phyloP scores from a whole-genome alignment of 129 eudicot species.

The Ambrosia artemisiifolia region DNA sequence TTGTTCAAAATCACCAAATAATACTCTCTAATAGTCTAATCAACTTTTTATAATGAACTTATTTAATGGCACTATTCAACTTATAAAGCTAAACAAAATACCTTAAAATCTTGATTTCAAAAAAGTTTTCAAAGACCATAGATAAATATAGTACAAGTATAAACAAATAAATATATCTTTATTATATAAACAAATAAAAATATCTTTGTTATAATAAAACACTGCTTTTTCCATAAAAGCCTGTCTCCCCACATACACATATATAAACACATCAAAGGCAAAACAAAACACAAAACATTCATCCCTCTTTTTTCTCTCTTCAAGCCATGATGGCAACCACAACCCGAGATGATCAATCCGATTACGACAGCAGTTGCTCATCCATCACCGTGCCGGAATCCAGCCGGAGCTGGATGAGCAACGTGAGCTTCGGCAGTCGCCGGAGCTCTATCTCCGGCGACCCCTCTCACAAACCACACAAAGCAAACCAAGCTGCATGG shows the following conservation, averaged over 20 bases:
- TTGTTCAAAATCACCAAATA: not conserved
- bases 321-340: constrained; percentile 37
- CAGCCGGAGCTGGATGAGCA: constrained; percentile 75
- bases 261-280: constrained; percentile 25
- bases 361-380: constrained; percentile 64
- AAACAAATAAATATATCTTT: not conserved
- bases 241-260: constrained; percentile 33
- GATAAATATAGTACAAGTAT: not conserved
- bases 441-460: constrained; percentile 39
- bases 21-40: not conserved
- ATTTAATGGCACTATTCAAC: not conserved
- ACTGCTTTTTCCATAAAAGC: constrained; percentile 35
- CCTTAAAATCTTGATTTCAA: not conserved
- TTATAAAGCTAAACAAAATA: not conserved
- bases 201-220: constrained; percentile 16
- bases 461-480: constrained; percentile 63
- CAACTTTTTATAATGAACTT: not conserved
- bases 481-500: constrained; percentile 72
- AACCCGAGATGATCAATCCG: constrained; percentile 56
- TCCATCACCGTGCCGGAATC: constrained; percentile 69
- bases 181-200: not conserved
- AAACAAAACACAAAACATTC: constrained; percentile 27
- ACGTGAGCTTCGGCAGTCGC: constrained; percentile 43
- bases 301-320: not conserved
- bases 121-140: not conserved